Conservation (phyloP, 2,329 filamentous ascomycete genomes). For the Pestalotiopsis sp. region DNA sequence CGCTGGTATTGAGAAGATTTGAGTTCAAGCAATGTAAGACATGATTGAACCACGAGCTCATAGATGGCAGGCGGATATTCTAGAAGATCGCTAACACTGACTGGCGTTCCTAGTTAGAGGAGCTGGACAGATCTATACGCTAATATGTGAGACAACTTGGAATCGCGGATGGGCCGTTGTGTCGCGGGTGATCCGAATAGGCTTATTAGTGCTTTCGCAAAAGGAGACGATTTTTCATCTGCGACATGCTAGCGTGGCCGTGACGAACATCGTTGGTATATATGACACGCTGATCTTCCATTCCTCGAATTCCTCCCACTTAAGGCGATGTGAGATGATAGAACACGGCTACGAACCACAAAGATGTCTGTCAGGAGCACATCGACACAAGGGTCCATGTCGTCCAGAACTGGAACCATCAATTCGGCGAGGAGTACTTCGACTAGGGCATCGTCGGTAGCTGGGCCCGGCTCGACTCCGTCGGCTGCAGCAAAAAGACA, state of each 20-base stretch:
- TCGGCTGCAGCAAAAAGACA: neutral
- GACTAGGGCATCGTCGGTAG: neutral
- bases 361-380: slow-evolving; percentile 1
- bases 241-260: neutral
- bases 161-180: neutral
- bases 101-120: neutral
- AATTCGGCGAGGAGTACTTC: neutral
- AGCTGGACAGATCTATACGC: neutral
- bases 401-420: neutral
- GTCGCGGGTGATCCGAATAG: neutral
- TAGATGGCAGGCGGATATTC: neutral
- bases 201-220: neutral
- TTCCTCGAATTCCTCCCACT: neutral
- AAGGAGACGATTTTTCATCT: neutral
- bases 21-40: neutral
- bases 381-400: neutral
- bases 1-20: neutral
- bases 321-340: neutral
- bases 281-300: neutral
- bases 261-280: neutral
- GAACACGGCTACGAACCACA: neutral
- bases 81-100: neutral
- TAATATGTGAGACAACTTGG: neutral
- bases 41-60: neutral
- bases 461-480: neutral